Base-by-base conservation (phyloP, 2,329 filamentous ascomycete species). In the Rachicladosporium sp. region DNA sequence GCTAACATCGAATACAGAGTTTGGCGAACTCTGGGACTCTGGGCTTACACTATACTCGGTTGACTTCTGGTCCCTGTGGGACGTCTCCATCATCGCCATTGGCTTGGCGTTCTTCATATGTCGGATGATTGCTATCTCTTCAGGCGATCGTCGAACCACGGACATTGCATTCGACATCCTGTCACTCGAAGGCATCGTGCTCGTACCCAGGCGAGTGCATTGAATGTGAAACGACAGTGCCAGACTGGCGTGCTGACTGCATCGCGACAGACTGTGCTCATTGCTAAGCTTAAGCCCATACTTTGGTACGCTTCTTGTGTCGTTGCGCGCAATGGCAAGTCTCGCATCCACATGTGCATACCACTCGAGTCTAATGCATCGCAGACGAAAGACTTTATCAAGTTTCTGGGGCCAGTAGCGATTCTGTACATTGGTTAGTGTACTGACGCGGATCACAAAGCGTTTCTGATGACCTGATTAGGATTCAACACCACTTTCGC, bases 401-500 rank as follows among this genome's bases (percentile, higher is more conserved):
- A 88, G 54, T 93, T 91, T 44, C 57, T 76, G 41, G 81, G 84
- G 1, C 70, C 89, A 19, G 82, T 93, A 33, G 66, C 85, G 35
- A 81, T 93, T 39, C 65, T 93, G 38, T 94, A 93, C 56, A 65
- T 91, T 35, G 85, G 73, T 76, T 29, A 10, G 42, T 19, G 13
- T n/a, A 3, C 53, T 41, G 44, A 52, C 44, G 39, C 35, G 23
- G 2, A 27, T 27, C 23, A 6, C 23, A 27, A 27, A 7, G 23
- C 7, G n/a, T 35, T 19, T 42, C n/a, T n/a, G n/a, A n/a, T 43
- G 37, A 47, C 15, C 21, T 31, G 10, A 15, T 9, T 46, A 74
- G 76, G 87, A 35, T 95, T 95, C 60, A 65, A 94, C 29, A 93
- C 88, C 0, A 94, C 86, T 0, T 89, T 89, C 51, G 80, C 80